Evolutionary conservation across 306 rosid genomes (phyloP), one percentile per base, ranked within the genome.

Genomic region (Quercus engelmannii): DNA sequence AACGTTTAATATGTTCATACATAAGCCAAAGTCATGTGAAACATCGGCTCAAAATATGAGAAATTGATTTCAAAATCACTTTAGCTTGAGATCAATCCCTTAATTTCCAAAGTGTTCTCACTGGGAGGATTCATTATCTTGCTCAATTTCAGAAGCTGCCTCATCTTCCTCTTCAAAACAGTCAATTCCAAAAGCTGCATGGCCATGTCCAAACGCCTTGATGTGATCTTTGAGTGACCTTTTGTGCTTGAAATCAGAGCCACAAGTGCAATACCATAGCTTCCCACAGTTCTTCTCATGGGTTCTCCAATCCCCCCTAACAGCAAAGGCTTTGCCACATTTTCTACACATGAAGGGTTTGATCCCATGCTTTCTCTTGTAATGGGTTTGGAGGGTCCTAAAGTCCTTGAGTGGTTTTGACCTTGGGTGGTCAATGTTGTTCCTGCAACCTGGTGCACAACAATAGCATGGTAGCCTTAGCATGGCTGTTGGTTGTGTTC

Each of bases 201-300:
- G 98, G 77, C 89, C 92, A 76, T 84, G 74, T 46, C 98, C 98
- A 85, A 94, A 94, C 1, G 98, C 97, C 82, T 92, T 94, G 81
- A 92, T 83, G 74, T 94, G 98, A 78, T 94, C 98, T 46, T 92
- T 94, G 64, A 94, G 92, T 52, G 98, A 94, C 31, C 98, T 91
- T 41, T 94, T 94, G 79, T 94, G 98, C 86, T 92, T 94, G 73
- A 94, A 94, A 79, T 94, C 98, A 3, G 98, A 94, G 1, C 98
- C 98, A 81, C 98, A 94, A 73, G 92, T 85, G 84, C 98, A 94
- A 84, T 94, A 91, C 98, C 98, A 94, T 3, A 94, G 91, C 82
- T 92, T 94, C 21, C 98, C 98, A 78, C 98, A 94, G 20, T 94
- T 94, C 89, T 94, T 94, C 90, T 94, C 98, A 57, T 94, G 98